Evolutionary conservation across 2,329 filamentous ascomycete species (phyloP), one percentile per base, ranked within the genome.

Genomic region (Pseudopyricularia javanii): DNA sequence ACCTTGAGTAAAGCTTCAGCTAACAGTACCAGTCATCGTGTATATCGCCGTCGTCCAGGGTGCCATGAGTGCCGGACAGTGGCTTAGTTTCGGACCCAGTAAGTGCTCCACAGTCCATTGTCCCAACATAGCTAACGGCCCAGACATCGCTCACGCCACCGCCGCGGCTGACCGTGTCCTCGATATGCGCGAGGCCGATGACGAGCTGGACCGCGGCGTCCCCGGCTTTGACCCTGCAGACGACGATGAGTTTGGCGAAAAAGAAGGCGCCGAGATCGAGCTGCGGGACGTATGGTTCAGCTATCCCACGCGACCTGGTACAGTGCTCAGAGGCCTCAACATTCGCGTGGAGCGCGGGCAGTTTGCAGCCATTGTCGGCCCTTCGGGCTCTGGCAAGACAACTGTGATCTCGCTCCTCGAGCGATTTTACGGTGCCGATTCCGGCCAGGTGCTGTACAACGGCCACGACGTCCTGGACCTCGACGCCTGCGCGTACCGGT

Each of bases 301-400:
- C 56, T 82, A 82, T 57, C 76, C 78, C 1, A 74, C 74, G 0
- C 70, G 78, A 43, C 69, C 75, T 48, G 65, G 72, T 6, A 68
- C 73, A 6, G 72, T 83, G 9, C 33, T 53, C 24, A 37, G 32
- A 9, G 50, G 50, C 17, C 20, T 52, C 9, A 30, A 47, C 28
- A 35, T 52, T 26, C 37, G 40, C 30, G 22, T 53, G 11, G 22
- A n/a, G 8, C 47, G 47, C n/a, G 52, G 52, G 14, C 47, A 74
- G 57, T 67, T 71, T 55, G 81, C 78, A 0, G 79, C 78, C 3
- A 70, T 82, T 32, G 78, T 82, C 2, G 80, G 79, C 0, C 70
- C 77, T 1, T 80, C 76, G 1, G 79, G 79, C 1, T 78, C 74
- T 53, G 78, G 76, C 3, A 80, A 81, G 56, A 79, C 75, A 7